Base-by-base conservation (phyloP, 2,329 filamentous ascomycete species). In the Bipolaris victoriae region DNA sequence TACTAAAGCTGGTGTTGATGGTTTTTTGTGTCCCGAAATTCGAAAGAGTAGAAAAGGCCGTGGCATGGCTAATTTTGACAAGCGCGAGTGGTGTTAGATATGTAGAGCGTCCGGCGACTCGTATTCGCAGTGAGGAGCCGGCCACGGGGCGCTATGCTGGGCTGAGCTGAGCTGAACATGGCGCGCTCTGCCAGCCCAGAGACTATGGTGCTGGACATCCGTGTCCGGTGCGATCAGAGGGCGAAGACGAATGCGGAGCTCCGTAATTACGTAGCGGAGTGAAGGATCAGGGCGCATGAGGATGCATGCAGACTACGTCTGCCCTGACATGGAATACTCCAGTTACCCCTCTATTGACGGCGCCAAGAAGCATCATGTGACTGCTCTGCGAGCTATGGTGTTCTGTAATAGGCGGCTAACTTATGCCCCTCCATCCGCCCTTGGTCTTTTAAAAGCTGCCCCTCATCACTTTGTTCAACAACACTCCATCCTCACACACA, bases 391-490 rank as follows among this genome's bases (percentile, higher is more conserved):
- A 57, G 54, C 53, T 57, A 33, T 49, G 47, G 47, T 40, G 53
- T 47, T 61, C 20, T 20, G 53, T 60, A 57, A 58, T 55, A 58
- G 45, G 52, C 50, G 54, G 55, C 47, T 56, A 56, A 45, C 44
- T 41, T 43, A 50, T 61, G 52, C 60, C 60, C 60, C 60, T 57
- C 60, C 45, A 62, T 62, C 37, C 37, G 37, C 45, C 40, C 41
- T 49, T 47, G 45, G 24, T 49, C 52, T 57, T 60, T 57, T 62
- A 54, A 60, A 52, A 57, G 50, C 57, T 57, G 55, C 62, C 58
- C 60, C 58, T 64, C 62, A 43, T 55, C 55, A 31, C 43, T 58
- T 52, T 52, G 56, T 52, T 52, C 59, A 36, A 49, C 51, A 58
- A 58, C 58, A 64, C 56, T 57, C 56, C 31, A 56, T n/a, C 57